Evolutionary conservation across 2,329 filamentous ascomycete species (phyloP), one percentile per base, ranked within the genome.

Genomic region (Venturia nashicola): DNA sequence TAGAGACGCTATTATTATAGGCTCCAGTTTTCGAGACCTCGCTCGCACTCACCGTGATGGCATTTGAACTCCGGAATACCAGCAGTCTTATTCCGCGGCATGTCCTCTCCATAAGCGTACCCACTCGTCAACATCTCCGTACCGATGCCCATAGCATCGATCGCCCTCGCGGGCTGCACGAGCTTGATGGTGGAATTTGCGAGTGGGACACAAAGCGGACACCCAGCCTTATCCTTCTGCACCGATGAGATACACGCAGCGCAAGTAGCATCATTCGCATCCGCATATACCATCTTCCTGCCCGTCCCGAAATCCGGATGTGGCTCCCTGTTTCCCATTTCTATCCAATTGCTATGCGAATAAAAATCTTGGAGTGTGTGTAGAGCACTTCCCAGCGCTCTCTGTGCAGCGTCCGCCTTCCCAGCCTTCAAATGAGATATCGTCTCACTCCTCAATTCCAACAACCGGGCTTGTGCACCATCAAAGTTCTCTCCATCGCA

Each of bases 401-500:
- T 44, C 42, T 60, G 59, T 44, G 59, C 59, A 5, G 23, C 36
- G 16, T 3, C 34, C 5, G 42, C 9, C n/a, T 60, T 60, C 11
- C 42, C 42, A 16, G 59, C 59, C n/a, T 16, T 34, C 18, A 60
- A 44, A 5, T 23, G 12, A 42, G 7, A 42, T 27, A 60, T 60
- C 12, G 59, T 60, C 20, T 60, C 16, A 27, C 27, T 42, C 59
- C 12, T 42, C 16, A 42, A 18, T 9, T 60, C 59, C 42, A 23
- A 8, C 36, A 60, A 16, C 8, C 36, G 42, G 34, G 39, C 27
- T 18, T 60, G 36, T 18, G 39, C 36, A 12, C 59, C 59, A 7
- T 42, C 59, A 27, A 60, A 60, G 27, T 60, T 44, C 42, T 60
- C 59, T 44, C 39, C 59, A 42, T 60, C 59, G 59, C 59, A 60